Evolutionary conservation across 176 grass and related monocot genomes (phyloP).

Genomic region (Oryza coarctata): DNA sequence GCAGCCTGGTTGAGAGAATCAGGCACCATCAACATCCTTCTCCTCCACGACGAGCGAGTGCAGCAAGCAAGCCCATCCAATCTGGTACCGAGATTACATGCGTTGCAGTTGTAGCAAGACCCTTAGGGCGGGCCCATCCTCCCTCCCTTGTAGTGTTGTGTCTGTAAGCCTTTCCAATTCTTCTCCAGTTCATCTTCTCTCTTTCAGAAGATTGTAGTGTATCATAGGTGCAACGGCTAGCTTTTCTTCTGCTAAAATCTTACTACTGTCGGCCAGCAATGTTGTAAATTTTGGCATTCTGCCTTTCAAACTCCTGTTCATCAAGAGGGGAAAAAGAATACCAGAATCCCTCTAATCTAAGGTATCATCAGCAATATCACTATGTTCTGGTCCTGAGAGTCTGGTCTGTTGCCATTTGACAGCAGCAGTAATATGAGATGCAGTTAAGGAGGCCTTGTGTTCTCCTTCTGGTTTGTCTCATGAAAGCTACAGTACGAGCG

Average conservation of each 20-base stretch:
- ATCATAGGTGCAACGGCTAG: constrained; percentile 40
- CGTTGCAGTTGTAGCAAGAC: constrained; percentile 66
- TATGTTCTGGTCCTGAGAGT: background rate
- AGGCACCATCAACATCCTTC: constrained; percentile 65
- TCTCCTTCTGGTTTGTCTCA: constrained; percentile 32
- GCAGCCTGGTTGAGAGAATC: constrained; percentile 80
- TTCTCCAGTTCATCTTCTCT: constrained; percentile 16
- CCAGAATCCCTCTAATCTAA: background rate
- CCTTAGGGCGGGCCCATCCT: background rate
- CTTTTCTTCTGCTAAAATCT: constrained; percentile 11
- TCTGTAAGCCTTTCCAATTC: constrained; percentile 14
- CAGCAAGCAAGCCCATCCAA: constrained; percentile 28
- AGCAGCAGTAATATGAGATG: background rate
- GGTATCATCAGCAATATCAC: constrained; percentile 8
- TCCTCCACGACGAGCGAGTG: constrained; percentile 57
- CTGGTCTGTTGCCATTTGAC: background rate
- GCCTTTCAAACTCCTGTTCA: constrained; percentile 28
- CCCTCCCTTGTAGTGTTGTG: background rate
- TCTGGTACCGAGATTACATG: constrained; percentile 63
- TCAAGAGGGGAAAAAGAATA: background rate
- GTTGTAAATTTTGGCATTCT: constrained; percentile 44
- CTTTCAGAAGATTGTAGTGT: constrained; percentile 47
- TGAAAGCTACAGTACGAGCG: constrained; percentile 33
- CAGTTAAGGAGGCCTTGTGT: constrained; percentile 4
- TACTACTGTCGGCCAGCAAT: constrained; percentile 16